A percentile compares a stretch with the other conserved stretches of the same genome.
Evolutionary conservation across 768 basidiomycete genomes (phyloP).

Genomic region (Mycena polygramma): DNA sequence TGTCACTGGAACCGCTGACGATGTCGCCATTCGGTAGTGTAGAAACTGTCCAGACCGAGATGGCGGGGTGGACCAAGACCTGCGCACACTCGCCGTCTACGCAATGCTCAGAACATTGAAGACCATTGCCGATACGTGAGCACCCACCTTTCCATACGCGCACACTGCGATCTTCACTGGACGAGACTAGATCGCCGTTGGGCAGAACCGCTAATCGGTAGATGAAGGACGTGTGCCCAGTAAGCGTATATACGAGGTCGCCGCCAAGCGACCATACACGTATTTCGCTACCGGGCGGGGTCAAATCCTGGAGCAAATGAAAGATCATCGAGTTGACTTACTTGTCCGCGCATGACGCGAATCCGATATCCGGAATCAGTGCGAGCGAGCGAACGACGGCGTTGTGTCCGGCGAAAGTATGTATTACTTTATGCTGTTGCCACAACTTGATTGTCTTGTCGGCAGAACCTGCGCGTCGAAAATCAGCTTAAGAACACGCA

Average conservation of each 20-base stretch:
- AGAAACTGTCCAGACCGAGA: constrained; percentile 97
- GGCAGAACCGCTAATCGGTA: constrained; percentile 90
- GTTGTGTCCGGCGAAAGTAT: constrained; percentile 87
- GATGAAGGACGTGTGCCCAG: constrained; percentile 97
- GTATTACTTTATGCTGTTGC: constrained; percentile 79
- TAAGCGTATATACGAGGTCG: constrained; percentile 81
- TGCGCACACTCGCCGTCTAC: constrained; percentile 90
- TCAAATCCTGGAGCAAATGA: constrained; percentile 20
- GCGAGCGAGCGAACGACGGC: constrained; percentile 93
- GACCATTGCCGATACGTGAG: constrained; percentile 20
- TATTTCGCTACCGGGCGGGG: constrained; percentile 73
- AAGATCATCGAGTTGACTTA: constrained; percentile 61
- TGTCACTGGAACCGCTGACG: constrained; percentile 92
- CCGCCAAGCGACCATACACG: constrained; percentile 92
- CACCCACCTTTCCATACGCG: constrained; percentile 88
- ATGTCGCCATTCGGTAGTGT: constrained; percentile 93
- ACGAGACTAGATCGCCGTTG: constrained; percentile 86
- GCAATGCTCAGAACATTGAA: constrained; percentile 9
- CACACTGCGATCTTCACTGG: constrained; percentile 94
- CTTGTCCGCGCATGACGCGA: constrained; percentile 97
- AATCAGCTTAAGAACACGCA: neutral
- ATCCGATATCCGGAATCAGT: constrained; percentile 86
- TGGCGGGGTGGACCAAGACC: constrained; percentile 92
- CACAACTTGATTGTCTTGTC: constrained; percentile 95
- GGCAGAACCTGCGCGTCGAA: constrained; percentile 76